These are phyloP conservation scores for Paragyromitra xinjiangensis DNA, from an alignment of 495 filamentous ascomycete species.

Conservation along the genomic window DNA sequence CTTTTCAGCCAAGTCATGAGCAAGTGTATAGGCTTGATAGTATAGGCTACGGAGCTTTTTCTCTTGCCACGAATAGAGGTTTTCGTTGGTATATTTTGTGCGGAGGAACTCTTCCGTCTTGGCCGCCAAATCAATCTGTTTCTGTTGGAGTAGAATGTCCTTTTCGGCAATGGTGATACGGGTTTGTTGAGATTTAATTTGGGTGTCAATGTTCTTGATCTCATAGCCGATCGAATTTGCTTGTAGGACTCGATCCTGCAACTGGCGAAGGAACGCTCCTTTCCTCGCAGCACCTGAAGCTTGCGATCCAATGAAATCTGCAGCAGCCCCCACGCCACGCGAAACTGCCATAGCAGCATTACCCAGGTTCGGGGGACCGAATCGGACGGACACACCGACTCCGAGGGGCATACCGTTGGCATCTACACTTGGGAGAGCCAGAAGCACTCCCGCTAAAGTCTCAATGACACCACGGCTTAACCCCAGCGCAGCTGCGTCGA, in stretches of 20 bases:
- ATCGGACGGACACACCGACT: not conserved
- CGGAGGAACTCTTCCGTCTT: slow-evolving; percentile 51
- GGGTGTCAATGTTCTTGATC: slow-evolving; percentile 56
- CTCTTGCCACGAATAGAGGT: slow-evolving; percentile 37
- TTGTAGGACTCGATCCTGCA: slow-evolving; percentile 53
- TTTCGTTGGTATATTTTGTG: slow-evolving; percentile 54
- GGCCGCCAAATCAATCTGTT: slow-evolving; percentile 19
- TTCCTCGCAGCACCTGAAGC: slow-evolving; percentile 12
- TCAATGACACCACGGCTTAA: not conserved
- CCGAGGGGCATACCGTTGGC: not conserved
- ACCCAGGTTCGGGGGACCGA: slow-evolving; percentile 12
- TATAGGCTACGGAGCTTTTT: slow-evolving; percentile 29
- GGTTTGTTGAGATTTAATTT: slow-evolving; percentile 51
- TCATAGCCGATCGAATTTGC: slow-evolving; percentile 58
- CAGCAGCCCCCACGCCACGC: not conserved
- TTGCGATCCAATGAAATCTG: slow-evolving; percentile 1
- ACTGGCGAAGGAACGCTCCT: slow-evolving; percentile 37
- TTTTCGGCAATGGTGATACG: slow-evolving; percentile 30
- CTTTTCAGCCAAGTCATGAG: slow-evolving; percentile 39
- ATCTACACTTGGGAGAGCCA: not conserved
- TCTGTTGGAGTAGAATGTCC: slow-evolving; percentile 54
- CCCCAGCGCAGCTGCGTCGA: not conserved
- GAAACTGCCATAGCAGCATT: not conserved
- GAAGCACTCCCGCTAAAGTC: not conserved
- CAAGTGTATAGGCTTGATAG: slow-evolving; percentile 26